Evolutionary conservation across 257 asterid genomes (phyloP).

Genomic region (Craterostigma plantagineum): DNA sequence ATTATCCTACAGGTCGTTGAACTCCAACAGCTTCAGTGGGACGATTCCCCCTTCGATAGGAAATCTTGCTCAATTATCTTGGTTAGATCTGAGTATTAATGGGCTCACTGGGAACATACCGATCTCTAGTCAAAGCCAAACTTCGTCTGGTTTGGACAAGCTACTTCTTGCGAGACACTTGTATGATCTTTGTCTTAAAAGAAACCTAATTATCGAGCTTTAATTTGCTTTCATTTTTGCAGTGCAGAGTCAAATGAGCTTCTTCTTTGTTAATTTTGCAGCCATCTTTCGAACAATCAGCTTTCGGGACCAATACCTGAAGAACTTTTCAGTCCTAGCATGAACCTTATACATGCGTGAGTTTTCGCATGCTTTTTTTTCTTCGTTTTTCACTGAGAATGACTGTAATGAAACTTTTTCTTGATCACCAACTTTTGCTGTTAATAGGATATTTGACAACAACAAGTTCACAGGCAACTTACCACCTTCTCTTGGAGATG

Average conservation of each 20-base stretch:
- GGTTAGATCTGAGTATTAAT: constrained; percentile 77
- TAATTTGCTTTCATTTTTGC: too few species aligned
- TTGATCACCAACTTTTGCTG: constrained; percentile 1
- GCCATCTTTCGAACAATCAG: constrained; percentile 66
- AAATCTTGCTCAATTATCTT: constrained; percentile 42
- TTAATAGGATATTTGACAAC: constrained; percentile 61
- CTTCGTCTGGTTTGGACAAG: constrained; percentile 65
- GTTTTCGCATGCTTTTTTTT: constrained; percentile 14
- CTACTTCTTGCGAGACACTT: constrained; percentile 50
- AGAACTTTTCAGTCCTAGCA: constrained; percentile 35
- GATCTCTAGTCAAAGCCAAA: constrained; percentile 24
- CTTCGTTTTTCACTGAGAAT: too few species aligned
- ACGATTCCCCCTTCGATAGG: constrained; percentile 70
- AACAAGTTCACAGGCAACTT: constrained; percentile 42
- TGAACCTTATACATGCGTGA: constrained; percentile 67
- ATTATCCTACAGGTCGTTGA: constrained; percentile 29
- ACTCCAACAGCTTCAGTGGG: constrained; percentile 52
- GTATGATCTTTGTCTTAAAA: constrained; percentile 31
- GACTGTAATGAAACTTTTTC: not conserved
- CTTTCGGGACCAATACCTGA: constrained; percentile 49
- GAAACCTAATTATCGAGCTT: too few species aligned
- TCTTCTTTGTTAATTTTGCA: constrained; percentile 12
- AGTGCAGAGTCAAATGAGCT: not conserved
- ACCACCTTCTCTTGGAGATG: constrained; percentile 45
- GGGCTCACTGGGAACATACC: constrained; percentile 56